Evolutionary conservation across 2,329 filamentous ascomycete genomes (phyloP), one percentile per base, ranked within the genome.

Genomic region (Ophiostoma angusticollis): DNA sequence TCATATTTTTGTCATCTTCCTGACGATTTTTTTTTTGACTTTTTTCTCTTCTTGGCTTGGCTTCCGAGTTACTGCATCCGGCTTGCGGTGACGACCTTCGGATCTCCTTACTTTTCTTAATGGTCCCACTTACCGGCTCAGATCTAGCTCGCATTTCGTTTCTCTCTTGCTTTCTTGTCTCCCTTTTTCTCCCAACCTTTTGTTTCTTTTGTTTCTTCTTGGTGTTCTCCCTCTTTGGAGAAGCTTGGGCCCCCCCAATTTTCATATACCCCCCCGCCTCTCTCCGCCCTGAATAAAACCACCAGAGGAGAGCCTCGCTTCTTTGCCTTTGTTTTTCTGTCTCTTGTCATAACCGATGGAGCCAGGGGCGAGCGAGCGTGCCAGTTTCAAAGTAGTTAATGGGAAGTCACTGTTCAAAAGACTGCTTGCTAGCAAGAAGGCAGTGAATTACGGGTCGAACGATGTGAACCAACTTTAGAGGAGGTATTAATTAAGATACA

Each of bases 211-310:
- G 12, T 19, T 12, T 17, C n/a, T 21, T 30, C 6, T 24, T 31
- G 13, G 9, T 4, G n/a, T 22, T 27, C 27, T 24, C 16, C 5
- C n/a, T 21, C 29, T 22, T n/a, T 22, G 22, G 28, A 23, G 18
- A 13, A 16, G 16, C 35, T 37, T 30, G 16, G 35, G 11, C 24
- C n/a, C 11, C 27, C 13, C 16, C 28, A 27, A n/a, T 25, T 25
- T 31, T 14, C 40, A 35, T 32, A 35, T 42, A 42, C 32, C 32
- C 35, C 31, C 36, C 31, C 27, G n/a, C n/a, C n/a, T n/a, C n/a
- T n/a, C n/a, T n/a, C n/a, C n/a, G n/a, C 40, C 34, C 24, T 38
- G 34, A 38, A 35, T 35, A 31, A 42, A 38, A 42, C 40, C 40
- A 42, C 30, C 24, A 35, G 27, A 42, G 31, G 31, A 31, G 25